Conservation (phyloP, 148 eudicot species). For the Polygonum maritimum region DNA sequence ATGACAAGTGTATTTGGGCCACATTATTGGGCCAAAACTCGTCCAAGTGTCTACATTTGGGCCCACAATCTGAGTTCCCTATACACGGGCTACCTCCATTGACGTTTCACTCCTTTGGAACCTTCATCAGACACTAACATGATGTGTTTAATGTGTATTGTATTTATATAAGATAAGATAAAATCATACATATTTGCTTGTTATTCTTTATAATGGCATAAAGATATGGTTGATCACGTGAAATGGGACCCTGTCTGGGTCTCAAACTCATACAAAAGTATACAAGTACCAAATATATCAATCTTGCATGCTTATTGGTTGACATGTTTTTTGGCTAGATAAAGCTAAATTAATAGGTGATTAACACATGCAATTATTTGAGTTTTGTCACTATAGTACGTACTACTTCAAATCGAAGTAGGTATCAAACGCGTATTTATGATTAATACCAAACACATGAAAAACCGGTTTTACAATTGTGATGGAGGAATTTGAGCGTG, state of each 20-base stretch:
- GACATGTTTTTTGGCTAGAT: conserved; percentile 3
- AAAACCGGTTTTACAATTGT: neutral
- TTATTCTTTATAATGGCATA: conserved; percentile 6
- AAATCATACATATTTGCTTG: neutral
- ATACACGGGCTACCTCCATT: neutral
- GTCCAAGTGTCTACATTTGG: conserved; percentile 1
- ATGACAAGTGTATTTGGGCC: neutral
- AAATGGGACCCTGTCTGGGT: conserved; percentile 12
- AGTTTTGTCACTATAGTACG: neutral
- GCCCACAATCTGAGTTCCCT: neutral
- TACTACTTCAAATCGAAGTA: neutral
- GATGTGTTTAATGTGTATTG: conserved; percentile 7
- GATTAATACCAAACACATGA: neutral
- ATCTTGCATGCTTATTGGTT: conserved; percentile 7
- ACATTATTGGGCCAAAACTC: neutral
- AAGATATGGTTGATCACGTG: conserved; percentile 8
- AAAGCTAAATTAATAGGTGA: neutral
- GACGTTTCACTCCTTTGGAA: neutral
- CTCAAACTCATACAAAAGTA: neutral
- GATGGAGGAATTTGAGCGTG: neutral
- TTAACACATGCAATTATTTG: neutral
- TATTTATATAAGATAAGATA: conserved; percentile 2
- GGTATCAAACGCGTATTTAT: neutral
- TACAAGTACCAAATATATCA: neutral
- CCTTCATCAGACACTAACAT: neutral